phyloP scores from a whole-genome alignment of 345 rosid species.

The Adansonia digitata region DNA sequence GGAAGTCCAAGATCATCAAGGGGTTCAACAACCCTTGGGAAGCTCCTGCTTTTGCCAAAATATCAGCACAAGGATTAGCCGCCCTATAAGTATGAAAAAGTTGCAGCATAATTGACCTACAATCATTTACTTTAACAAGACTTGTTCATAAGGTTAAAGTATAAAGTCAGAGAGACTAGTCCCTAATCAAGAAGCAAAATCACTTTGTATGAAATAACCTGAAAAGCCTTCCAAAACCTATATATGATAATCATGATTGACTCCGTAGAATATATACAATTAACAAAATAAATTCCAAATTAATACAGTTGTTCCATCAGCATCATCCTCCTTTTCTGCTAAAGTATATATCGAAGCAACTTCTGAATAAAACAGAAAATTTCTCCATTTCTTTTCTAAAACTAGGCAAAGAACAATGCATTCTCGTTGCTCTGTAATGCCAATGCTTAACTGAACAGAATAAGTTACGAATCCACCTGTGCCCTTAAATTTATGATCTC shows the following conservation, averaged over 20 bases:
- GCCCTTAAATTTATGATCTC: conserved; percentile 55
- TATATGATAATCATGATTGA: neutral
- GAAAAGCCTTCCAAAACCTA: neutral
- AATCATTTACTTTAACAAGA: no score
- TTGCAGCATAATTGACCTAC: no score
- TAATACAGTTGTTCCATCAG: neutral
- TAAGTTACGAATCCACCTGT: conserved; percentile 53
- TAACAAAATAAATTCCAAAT: neutral
- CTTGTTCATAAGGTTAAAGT: no score
- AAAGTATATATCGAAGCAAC: neutral
- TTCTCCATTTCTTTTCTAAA: neutral
- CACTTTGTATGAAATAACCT: neutral
- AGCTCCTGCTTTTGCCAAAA: no score
- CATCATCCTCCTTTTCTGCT: neutral
- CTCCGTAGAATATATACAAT: neutral
- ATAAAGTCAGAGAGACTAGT: neutral
- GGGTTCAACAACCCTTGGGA: no score
- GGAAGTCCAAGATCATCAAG: no score
- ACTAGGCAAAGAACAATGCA: neutral
- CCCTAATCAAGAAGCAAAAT: neutral
- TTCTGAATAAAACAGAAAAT: neutral
- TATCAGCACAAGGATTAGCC: no score
- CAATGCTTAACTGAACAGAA: neutral
- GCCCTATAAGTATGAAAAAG: no score
- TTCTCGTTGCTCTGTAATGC: neutral